A percentile compares a stretch with the other conserved stretches of the same genome.
These are phyloP conservation scores for Talaromyces funiculosus DNA, from an alignment of 2,329 filamentous ascomycete species.

Conservation along the genomic window DNA sequence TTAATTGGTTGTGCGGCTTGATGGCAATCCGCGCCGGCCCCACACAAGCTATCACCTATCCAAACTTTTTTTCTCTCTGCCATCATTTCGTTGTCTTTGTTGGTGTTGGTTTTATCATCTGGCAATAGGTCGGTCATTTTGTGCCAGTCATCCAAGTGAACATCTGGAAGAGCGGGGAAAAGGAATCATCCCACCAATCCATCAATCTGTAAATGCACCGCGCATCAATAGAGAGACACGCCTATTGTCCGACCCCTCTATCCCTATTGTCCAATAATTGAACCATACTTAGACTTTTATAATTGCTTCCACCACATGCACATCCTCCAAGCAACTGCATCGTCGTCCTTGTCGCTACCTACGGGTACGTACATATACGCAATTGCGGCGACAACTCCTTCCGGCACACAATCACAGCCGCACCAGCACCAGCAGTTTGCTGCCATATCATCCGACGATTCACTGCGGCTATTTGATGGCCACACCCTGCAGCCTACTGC, in stretches of 20 bases:
- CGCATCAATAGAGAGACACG: conserved; percentile 7
- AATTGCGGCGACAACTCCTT: conserved; percentile 25
- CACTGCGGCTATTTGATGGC: conserved; percentile 38
- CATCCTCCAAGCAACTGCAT: conserved; percentile 27
- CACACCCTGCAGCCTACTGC: conserved; percentile 28
- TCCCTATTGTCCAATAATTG: not conserved
- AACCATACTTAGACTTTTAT: too few species aligned
- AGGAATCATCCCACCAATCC: not conserved
- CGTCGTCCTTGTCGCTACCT: conserved; percentile 36
- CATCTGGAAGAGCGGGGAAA: not conserved
- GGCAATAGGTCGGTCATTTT: too few species aligned
- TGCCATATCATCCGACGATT: conserved; percentile 43
- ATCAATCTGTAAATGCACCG: not conserved
- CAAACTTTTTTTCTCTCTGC: not conserved
- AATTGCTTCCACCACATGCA: conserved; percentile 23
- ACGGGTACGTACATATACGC: conserved; percentile 41
- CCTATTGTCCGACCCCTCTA: not conserved
- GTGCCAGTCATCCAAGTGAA: not conserved
- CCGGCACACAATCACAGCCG: conserved; percentile 16
- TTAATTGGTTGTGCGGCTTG: not conserved
- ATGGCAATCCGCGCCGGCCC: not conserved
- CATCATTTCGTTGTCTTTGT: not conserved
- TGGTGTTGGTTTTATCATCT: not conserved
- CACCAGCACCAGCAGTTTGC: conserved; percentile 29
- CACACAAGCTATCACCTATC: conserved; percentile 8